Evolutionary conservation across 371 early-diverging fungal species (phyloP).

Genomic region (Mucor piriformis): DNA sequence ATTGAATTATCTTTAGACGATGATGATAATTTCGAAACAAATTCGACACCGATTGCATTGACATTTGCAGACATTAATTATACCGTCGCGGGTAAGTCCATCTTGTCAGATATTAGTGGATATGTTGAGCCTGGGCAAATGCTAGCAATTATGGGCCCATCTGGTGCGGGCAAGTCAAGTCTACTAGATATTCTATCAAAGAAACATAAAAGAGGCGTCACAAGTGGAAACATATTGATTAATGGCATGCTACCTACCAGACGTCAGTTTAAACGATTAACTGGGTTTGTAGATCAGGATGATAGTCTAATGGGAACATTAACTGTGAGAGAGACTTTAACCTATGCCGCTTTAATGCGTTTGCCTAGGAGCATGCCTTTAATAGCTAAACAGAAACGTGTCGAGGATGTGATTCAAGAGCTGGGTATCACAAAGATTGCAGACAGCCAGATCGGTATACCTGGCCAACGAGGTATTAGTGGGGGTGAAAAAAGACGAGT

Average conservation of each 20-base stretch:
- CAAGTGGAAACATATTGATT: slow-evolving; percentile 86
- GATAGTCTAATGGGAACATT: slow-evolving; percentile 84
- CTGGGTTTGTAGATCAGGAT: slow-evolving; percentile 94
- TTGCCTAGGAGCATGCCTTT: slow-evolving; percentile 66
- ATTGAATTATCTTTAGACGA: slow-evolving; percentile 35
- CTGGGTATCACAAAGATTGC: slow-evolving; percentile 72
- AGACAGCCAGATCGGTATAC: slow-evolving; percentile 66
- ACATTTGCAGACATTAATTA: slow-evolving; percentile 59
- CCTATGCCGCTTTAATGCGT: slow-evolving; percentile 83
- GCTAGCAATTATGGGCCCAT: slow-evolving; percentile 79
- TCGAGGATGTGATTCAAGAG: slow-evolving; percentile 69
- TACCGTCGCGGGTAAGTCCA: slow-evolving; percentile 61
- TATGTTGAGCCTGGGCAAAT: slow-evolving; percentile 72
- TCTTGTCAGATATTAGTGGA: slow-evolving; percentile 61
- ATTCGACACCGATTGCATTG: slow-evolving; percentile 21
- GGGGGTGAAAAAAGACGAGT: slow-evolving; percentile 96
- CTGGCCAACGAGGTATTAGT: slow-evolving; percentile 78
- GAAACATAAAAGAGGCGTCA: slow-evolving; percentile 78
- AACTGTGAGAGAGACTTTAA: slow-evolving; percentile 91
- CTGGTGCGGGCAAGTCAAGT: slow-evolving; percentile 86
- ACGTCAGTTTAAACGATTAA: slow-evolving; percentile 61
- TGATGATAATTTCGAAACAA: slow-evolving; percentile 11
- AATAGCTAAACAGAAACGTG: slow-evolving; percentile 32
- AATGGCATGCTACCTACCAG: slow-evolving; percentile 73
- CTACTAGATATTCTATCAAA: slow-evolving; percentile 87